These are phyloP conservation scores for Colletotrichum siamense DNA, from an alignment of 2,329 filamentous ascomycete species.

Conservation along the genomic window DNA sequence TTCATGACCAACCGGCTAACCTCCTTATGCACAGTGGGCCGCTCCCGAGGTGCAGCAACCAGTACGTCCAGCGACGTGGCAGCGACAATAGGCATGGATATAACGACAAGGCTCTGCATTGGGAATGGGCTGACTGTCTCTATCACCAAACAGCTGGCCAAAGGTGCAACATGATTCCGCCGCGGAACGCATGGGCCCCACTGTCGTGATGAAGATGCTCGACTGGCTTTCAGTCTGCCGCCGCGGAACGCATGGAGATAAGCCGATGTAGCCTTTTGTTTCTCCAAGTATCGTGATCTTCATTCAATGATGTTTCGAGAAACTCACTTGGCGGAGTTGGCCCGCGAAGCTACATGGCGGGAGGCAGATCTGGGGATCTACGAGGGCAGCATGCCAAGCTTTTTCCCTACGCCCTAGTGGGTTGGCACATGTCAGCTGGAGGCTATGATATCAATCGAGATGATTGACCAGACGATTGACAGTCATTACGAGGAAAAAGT, in stretches of 20 bases:
- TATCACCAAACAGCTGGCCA: not conserved
- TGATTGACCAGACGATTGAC: not conserved
- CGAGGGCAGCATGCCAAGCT: conserved; percentile 4
- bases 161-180: not conserved
- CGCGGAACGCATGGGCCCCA: not conserved
- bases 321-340: not conserved
- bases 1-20: not conserved
- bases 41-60: not conserved
- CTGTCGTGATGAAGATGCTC: not conserved
- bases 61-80: not conserved
- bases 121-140: not conserved
- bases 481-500: not conserved
- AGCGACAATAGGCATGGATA: not conserved
- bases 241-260: not conserved
- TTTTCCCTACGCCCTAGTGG: not conserved
- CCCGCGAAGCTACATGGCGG: not conserved
- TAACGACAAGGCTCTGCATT: not conserved
- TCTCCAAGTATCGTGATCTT: not conserved
- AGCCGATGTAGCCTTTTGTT: not conserved
- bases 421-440: not conserved
- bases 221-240: not conserved
- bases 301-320: not conserved
- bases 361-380: conserved; percentile 1
- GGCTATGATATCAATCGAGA: not conserved
- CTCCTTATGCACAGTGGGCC: not conserved